phyloP scores from a whole-genome alignment of 2,329 filamentous ascomycete genomes.

The Tolypocladium capitatum region DNA sequence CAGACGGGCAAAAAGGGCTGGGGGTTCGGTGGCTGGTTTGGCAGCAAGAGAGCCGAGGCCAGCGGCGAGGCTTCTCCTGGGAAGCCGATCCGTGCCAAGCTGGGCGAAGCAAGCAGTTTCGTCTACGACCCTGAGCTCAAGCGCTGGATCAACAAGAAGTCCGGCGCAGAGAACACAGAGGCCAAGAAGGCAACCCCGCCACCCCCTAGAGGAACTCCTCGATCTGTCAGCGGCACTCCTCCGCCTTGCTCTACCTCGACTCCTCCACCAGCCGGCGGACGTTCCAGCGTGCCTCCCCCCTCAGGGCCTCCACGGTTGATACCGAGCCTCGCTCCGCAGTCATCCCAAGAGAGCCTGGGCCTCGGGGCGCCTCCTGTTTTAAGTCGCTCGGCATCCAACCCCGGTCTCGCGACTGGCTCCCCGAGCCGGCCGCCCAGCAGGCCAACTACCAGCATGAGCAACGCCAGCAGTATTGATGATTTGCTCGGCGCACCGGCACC shows the following conservation, averaged over 20 bases:
- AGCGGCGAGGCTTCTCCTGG: conserved; percentile 29
- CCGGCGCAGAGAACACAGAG: conserved; percentile 47
- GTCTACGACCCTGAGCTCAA: conserved; percentile 92
- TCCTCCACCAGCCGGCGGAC: conserved; percentile 16
- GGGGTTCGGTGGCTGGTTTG: conserved; percentile 78
- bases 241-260: conserved; percentile 25
- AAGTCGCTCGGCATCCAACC: conserved; percentile 34
- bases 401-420: conserved; percentile 25
- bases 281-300: conserved; percentile 19
- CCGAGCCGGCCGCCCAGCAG: conserved; percentile 47
- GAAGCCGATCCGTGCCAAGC: conserved; percentile 77
- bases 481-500: conserved; percentile 63
- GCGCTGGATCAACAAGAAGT: conserved; percentile 97
- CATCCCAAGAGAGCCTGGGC: conserved; percentile 23
- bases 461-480: conserved; percentile 91
- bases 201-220: conserved; percentile 52
- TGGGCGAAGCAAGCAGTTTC: conserved; percentile 87
- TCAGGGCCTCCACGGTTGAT: conserved; percentile 9
- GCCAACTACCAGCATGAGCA: conserved; percentile 72
- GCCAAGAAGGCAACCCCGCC: conserved; percentile 60
- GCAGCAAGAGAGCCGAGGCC: conserved; percentile 42
- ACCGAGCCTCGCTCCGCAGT: conserved; percentile 1
- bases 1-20: conserved; percentile 51
- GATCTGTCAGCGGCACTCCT: conserved; percentile 40
- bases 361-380: conserved; percentile 22